Percentiles rank a stretch among this genome's conserved stretches.
Evolutionary conservation across 106 monocot genomes (phyloP).

Genomic region (Dendrobium officinale): DNA sequence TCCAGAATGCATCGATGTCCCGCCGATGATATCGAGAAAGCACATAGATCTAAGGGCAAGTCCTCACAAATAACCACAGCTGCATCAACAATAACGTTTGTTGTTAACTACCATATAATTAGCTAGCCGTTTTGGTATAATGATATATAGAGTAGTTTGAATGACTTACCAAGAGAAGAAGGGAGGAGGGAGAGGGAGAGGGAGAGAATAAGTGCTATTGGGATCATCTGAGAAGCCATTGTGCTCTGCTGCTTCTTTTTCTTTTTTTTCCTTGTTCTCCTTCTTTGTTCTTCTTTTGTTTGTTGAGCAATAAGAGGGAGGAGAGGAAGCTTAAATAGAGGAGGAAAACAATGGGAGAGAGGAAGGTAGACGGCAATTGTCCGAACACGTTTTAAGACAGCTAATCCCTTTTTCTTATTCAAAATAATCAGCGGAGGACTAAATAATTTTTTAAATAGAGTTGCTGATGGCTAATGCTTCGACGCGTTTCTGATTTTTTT

Average conservation of each 20-base stretch:
- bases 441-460: no score
- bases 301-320: background rate
- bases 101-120: background rate
- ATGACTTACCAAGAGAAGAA: constrained; percentile 26
- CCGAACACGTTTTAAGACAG: no score
- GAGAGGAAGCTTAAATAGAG: background rate
- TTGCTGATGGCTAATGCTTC: no score
- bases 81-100: constrained; percentile 3
- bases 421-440: no score
- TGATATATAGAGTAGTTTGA: background rate
- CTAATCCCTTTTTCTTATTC: no score
- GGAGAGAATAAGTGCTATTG: constrained; percentile 31
- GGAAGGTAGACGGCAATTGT: no score
- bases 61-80: constrained; percentile 34
- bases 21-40: constrained; percentile 27
- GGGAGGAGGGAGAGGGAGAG: constrained; percentile 25
- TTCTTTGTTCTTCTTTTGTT: background rate
- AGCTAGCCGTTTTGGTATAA: background rate
- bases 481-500: no score
- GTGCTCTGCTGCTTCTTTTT: background rate
- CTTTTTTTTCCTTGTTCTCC: background rate
- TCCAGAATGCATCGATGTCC: constrained; percentile 35
- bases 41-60: constrained; percentile 17
- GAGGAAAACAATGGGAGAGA: no score
- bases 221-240: background rate